Conservation (phyloP, 345 rosid genomes). For the Eucalyptus polyanthemos region DNA sequence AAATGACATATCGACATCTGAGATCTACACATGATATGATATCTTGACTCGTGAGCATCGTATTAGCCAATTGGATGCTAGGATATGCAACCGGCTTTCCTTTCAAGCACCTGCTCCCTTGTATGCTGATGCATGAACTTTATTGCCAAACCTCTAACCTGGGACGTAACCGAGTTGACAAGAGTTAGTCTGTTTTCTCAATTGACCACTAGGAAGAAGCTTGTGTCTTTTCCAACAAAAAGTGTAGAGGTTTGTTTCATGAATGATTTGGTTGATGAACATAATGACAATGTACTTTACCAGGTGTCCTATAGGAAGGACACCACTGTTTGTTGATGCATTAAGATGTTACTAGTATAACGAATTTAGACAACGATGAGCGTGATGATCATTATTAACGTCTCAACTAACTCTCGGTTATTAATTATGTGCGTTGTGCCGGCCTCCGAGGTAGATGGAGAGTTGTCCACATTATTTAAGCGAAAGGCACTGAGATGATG, state of each 20-base stretch:
- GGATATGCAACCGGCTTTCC: not conserved
- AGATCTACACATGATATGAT: not conserved
- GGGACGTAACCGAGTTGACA: not conserved
- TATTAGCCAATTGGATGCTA: not conserved
- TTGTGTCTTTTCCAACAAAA: not conserved
- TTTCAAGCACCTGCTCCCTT: not conserved
- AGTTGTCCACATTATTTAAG: not conserved
- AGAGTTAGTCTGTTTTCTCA: not conserved
- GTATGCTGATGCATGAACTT: not conserved
- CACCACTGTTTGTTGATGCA: not conserved
- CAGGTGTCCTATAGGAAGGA: not conserved
- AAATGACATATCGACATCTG: not conserved
- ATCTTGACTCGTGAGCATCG: not conserved
- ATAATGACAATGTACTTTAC: not conserved
- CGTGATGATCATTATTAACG: not conserved
- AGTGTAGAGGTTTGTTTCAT: not conserved
- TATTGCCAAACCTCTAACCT: not conserved
- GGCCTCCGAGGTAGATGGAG: not conserved
- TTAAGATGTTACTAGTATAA: not conserved
- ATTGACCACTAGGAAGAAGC: not conserved
- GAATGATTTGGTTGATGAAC: not conserved
- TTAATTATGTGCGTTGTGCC: not conserved
- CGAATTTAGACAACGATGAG: not conserved
- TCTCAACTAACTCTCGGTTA: not conserved
- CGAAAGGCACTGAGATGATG: not conserved